These are phyloP conservation scores for Boletus speciosus DNA, from an alignment of 768 basidiomycete species.

Conservation along the genomic window DNA sequence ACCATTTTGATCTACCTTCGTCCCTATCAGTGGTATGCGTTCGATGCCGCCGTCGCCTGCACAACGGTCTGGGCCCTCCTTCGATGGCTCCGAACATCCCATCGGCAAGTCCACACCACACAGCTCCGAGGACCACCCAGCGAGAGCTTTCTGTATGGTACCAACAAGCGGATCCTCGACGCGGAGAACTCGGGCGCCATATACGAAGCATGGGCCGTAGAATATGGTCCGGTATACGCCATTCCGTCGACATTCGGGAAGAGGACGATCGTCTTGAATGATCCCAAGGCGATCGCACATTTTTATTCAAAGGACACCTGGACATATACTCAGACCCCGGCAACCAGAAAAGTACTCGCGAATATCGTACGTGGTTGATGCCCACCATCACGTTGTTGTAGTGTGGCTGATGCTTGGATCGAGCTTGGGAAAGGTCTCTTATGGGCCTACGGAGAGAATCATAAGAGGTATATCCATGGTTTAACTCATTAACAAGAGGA, in stretches of 20 bases:
- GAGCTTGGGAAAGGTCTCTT: background rate
- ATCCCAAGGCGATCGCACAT: background rate
- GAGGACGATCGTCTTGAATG: background rate
- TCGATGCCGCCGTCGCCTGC: background rate
- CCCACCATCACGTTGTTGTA: too few species aligned
- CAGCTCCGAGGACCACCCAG: background rate
- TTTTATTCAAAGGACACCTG: background rate
- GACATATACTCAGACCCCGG: background rate
- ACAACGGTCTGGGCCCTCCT: background rate
- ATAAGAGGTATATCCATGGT: background rate
- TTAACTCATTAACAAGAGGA: background rate
- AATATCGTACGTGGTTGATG: background rate
- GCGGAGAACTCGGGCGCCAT: background rate
- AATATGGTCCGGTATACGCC: background rate
- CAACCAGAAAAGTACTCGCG: background rate
- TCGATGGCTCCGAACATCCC: background rate
- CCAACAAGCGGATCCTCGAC: too few species aligned
- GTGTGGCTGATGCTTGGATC: background rate
- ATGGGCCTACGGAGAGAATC: background rate
- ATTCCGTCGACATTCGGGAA: background rate
- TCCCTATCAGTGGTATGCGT: background rate
- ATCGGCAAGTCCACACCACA: background rate
- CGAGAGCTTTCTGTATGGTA: background rate
- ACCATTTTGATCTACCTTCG: background rate
- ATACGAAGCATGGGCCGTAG: background rate